phyloP scores from a whole-genome alignment of 371 early-diverging fungal genomes.

The Actinomortierella ambigua region DNA sequence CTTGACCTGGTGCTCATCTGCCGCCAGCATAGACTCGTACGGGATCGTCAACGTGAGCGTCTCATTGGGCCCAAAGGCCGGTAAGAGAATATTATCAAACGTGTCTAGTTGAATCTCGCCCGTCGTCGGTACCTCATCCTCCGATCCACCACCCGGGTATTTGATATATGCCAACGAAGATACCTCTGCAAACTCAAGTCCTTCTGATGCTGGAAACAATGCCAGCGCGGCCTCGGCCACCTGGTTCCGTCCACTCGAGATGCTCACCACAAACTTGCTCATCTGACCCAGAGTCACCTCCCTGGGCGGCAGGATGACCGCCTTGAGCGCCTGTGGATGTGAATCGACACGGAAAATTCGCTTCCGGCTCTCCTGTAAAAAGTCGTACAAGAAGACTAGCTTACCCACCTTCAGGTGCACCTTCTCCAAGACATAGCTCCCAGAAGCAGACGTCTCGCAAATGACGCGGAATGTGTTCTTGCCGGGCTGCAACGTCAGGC shows the following conservation, averaged over 20 bases:
- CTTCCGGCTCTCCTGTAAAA: slow-evolving; percentile 65
- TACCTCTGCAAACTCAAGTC: slow-evolving; percentile 20
- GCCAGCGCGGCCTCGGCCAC: slow-evolving; percentile 39
- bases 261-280: slow-evolving; percentile 41
- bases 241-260: slow-evolving; percentile 43
- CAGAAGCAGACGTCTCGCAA: slow-evolving; percentile 69
- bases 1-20: slow-evolving; percentile 60
- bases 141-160: background rate
- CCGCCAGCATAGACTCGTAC: slow-evolving; percentile 57
- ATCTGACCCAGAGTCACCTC: slow-evolving; percentile 43
- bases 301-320: slow-evolving; percentile 32
- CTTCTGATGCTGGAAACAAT: slow-evolving; percentile 41
- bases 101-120: slow-evolving; percentile 53
- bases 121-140: slow-evolving; percentile 13
- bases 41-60: slow-evolving; percentile 55
- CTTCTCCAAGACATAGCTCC: slow-evolving; percentile 69
- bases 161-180: slow-evolving; percentile 25
- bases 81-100: slow-evolving; percentile 58
- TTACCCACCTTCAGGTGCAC: slow-evolving; percentile 62
- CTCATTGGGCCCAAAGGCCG: slow-evolving; percentile 56
- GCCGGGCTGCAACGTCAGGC: slow-evolving; percentile 64
- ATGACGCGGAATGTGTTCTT: slow-evolving; percentile 62
- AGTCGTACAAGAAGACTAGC: slow-evolving; percentile 63
- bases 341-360: slow-evolving; percentile 62
- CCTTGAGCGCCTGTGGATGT: slow-evolving; percentile 46